Evolutionary conservation across 176 grass and related monocot species (phyloP).

Genomic region (Aegilops longissima): DNA sequence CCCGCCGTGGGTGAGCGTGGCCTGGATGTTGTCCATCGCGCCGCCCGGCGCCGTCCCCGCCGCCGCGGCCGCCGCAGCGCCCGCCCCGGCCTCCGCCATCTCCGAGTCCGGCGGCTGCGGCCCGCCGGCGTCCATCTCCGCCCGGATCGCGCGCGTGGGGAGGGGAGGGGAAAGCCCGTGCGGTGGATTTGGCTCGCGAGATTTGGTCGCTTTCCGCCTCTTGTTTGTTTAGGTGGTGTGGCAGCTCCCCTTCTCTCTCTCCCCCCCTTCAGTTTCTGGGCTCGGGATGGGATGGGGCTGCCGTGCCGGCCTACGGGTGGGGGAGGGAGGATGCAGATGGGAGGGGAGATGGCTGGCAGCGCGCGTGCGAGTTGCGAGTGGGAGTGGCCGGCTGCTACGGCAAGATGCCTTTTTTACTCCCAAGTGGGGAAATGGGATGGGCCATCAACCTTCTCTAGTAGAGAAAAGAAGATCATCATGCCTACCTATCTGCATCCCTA

Average conservation of each 20-base stretch:
- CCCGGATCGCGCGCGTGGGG: conserved; percentile 16
- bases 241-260: background rate
- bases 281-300: background rate
- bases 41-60: background rate
- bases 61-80: background rate
- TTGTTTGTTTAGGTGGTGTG: conserved; percentile 8
- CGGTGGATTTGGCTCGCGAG: conserved; percentile 41
- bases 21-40: conserved; percentile 80
- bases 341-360: too few relatives aligned
- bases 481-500: too few relatives aligned
- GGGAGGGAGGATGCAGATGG: too few relatives aligned
- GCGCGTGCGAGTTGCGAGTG: too few relatives aligned
- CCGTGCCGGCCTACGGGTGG: background rate
- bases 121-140: conserved; percentile 56
- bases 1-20: conserved; percentile 82
- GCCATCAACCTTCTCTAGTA: too few relatives aligned
- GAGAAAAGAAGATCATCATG: too few relatives aligned
- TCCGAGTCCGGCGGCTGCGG: conserved; percentile 62
- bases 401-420: too few relatives aligned
- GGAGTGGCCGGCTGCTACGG: too few relatives aligned
- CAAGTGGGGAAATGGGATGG: too few relatives aligned
- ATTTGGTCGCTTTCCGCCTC: conserved; percentile 47
- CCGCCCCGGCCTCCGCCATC: conserved; percentile 62
- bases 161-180: background rate
- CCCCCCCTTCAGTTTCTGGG: background rate